phyloP scores from a whole-genome alignment of 345 rosid species.

The Salix koriyanagi region DNA sequence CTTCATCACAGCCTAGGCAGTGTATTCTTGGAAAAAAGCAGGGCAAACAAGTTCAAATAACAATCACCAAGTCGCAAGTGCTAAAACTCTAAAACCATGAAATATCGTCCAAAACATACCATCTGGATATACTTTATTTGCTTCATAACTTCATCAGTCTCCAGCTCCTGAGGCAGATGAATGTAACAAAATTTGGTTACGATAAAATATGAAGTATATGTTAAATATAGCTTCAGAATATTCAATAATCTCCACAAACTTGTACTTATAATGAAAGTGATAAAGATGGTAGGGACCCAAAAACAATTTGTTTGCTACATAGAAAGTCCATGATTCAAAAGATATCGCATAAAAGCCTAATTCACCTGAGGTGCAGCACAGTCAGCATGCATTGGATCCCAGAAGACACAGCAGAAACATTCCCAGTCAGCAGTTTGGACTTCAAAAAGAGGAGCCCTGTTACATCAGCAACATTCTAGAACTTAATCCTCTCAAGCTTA shows the following conservation, averaged over 20 bases:
- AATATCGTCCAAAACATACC: constrained; percentile 38
- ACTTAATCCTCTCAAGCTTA: constrained; percentile 1
- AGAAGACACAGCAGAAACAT: constrained; percentile 71
- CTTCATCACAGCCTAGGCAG: not conserved
- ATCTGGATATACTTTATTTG: constrained; percentile 67
- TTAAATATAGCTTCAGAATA: not conserved
- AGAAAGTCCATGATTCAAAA: not conserved
- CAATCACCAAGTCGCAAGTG: not conserved
- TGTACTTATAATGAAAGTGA: not conserved
- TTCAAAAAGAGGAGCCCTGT: constrained; percentile 91
- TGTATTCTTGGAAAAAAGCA: not conserved
- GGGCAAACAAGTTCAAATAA: not conserved
- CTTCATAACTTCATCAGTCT: constrained; percentile 66
- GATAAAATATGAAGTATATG: not conserved
- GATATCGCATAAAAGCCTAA: not conserved
- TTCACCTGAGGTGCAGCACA: constrained; percentile 89
- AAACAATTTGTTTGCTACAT: not conserved
- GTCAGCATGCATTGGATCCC: constrained; percentile 90
- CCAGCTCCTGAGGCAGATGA: constrained; percentile 63
- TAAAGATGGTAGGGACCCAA: not conserved
- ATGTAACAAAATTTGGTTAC: constrained; percentile 13
- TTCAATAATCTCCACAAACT: not conserved
- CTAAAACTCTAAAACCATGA: not conserved
- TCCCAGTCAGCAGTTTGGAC: constrained; percentile 91
- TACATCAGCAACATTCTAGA: constrained; percentile 10